Conservation (phyloP, 2,329 filamentous ascomycete species). For the Colletotrichum salicis region DNA sequence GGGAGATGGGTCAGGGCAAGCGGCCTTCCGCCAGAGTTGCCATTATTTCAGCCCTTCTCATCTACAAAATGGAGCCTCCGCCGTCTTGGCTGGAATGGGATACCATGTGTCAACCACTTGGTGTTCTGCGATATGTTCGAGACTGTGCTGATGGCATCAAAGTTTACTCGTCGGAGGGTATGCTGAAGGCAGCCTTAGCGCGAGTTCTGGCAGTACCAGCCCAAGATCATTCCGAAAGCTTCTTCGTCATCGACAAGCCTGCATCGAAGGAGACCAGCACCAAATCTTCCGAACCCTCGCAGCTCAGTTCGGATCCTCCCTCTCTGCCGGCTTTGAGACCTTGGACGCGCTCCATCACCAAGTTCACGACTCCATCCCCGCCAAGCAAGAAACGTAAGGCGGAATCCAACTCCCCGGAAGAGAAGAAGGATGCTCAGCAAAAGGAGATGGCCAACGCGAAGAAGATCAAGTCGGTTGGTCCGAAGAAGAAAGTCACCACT, state of each 20-base stretch:
- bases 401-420: background rate
- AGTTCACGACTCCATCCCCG: accelerated
- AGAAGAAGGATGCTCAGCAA: background rate
- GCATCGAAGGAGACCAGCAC: too few species aligned
- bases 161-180: background rate
- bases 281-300: too few species aligned
- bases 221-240: too few species aligned
- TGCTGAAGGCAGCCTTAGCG: background rate
- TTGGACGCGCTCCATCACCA: background rate
- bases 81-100: background rate
- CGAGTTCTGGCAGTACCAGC: too few species aligned
- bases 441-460: background rate
- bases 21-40: background rate
- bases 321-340: background rate
- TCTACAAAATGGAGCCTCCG: background rate
- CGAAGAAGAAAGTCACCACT: too few species aligned
- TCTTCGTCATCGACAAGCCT: too few species aligned
- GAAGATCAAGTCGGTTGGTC: background rate
- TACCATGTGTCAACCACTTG: background rate
- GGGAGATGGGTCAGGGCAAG: background rate
- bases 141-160: background rate
- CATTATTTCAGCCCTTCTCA: background rate
- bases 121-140: background rate
- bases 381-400: background rate
- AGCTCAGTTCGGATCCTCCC: background rate